Evolutionary conservation across 139 green algal species (phyloP).

Genomic region (Diplosphaera chodatii): DNA sequence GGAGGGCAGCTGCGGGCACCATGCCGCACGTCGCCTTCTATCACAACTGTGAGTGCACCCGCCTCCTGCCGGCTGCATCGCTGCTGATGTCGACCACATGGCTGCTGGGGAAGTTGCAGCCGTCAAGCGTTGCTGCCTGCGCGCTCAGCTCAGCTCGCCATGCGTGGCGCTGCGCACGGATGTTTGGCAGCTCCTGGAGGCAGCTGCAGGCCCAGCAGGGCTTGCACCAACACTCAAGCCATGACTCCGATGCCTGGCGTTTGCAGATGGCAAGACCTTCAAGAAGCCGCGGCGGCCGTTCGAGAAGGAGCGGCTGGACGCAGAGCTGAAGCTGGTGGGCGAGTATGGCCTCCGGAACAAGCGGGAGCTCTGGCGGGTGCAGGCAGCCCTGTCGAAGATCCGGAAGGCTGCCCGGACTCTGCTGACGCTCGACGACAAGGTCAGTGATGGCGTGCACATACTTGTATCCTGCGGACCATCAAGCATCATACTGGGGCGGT

Average conservation of each 20-base stretch:
- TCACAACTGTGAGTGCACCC: constrained; percentile 72
- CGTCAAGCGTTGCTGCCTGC: too few relatives aligned
- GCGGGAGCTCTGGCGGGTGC: constrained; percentile 98
- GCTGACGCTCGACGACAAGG: constrained; percentile 94
- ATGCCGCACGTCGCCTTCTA: constrained; percentile 84
- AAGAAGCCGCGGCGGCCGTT: constrained; percentile 98
- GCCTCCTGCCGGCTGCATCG: background rate
- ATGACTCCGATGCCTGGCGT: background rate
- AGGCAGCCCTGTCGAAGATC: constrained; percentile 74
- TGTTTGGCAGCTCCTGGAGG: too few relatives aligned
- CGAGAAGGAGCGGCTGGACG: constrained; percentile 99
- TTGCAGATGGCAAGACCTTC: constrained; percentile 95
- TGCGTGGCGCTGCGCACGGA: too few relatives aligned
- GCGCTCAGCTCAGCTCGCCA: too few relatives aligned
- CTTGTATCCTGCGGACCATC: too few relatives aligned
- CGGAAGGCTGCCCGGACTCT: constrained; percentile 90
- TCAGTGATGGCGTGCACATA: too few relatives aligned
- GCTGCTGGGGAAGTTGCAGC: background rate
- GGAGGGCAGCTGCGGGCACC: constrained; percentile 12
- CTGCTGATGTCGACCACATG: background rate
- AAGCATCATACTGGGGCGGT: too few relatives aligned
- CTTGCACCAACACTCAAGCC: too few relatives aligned
- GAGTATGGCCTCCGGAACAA: constrained; percentile 99
- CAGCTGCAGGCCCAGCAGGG: too few relatives aligned
- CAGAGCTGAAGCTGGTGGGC: constrained; percentile 98